Conservation (phyloP, 768 basidiomycete species). For the Pleurotus tuber-regium region DNA sequence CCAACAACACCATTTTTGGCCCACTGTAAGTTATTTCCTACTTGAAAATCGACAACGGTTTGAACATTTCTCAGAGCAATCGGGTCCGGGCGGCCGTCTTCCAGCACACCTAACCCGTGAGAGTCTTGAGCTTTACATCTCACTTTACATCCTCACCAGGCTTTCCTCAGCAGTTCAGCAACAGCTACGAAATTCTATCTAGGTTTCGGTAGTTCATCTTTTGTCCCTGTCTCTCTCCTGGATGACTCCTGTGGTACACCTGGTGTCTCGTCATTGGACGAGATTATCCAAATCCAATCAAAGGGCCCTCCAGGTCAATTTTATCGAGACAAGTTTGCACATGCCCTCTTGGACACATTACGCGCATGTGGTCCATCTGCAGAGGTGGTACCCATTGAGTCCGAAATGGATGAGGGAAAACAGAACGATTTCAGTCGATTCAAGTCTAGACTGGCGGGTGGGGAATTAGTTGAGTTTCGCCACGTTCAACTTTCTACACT, state of each 20-base stretch:
- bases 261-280: slow-evolving; percentile 32
- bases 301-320: slow-evolving; percentile 59
- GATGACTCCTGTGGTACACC: slow-evolving; percentile 32
- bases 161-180: slow-evolving; percentile 24
- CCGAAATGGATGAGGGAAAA: slow-evolving; percentile 38
- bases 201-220: slow-evolving; percentile 46
- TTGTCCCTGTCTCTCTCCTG: slow-evolving; percentile 47
- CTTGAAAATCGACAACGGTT: slow-evolving; percentile 10
- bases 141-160: not conserved
- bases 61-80: slow-evolving; percentile 1
- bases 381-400: slow-evolving; percentile 33
- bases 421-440: slow-evolving; percentile 49
- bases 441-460: slow-evolving; percentile 43
- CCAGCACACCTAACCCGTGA: not conserved
- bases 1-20: slow-evolving; percentile 66
- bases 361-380: slow-evolving; percentile 50
- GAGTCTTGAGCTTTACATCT: slow-evolving; percentile 27
- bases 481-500: not conserved
- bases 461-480: slow-evolving; percentile 47
- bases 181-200: slow-evolving; percentile 36
- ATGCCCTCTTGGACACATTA: slow-evolving; percentile 51
- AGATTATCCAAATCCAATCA: slow-evolving; percentile 29
- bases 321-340: slow-evolving; percentile 45
- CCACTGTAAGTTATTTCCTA: slow-evolving; percentile 45
- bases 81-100: not conserved